Percentiles rank a stretch among this genome's conserved stretches.
Conservation (phyloP, 2,329 filamentous ascomycete genomes). For the Penicillium glabrum region DNA sequence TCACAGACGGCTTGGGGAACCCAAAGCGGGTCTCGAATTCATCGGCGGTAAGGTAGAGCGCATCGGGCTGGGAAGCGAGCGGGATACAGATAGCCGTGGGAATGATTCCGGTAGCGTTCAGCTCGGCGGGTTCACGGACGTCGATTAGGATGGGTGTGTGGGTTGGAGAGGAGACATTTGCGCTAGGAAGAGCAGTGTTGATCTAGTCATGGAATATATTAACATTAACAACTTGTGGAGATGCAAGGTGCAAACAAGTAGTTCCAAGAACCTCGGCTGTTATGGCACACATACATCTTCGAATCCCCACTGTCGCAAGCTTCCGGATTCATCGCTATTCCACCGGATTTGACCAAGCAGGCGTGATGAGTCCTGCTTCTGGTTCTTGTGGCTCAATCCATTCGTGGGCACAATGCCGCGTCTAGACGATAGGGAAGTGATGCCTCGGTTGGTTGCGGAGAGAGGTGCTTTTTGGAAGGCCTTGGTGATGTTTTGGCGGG, state of each 20-base stretch:
- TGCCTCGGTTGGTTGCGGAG: slow-evolving; percentile 15
- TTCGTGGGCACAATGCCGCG: not conserved
- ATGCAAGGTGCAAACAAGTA: not conserved
- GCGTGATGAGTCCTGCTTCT: not conserved
- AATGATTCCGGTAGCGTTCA: slow-evolving; percentile 58
- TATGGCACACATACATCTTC: slow-evolving; percentile 32
- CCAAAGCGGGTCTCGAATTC: slow-evolving; percentile 85
- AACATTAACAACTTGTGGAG: not conserved
- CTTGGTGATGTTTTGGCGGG: slow-evolving; percentile 5
- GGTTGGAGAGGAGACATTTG: slow-evolving; percentile 22
- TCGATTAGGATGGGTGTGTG: slow-evolving; percentile 42
- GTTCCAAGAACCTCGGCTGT: not conserved
- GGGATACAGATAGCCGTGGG: slow-evolving; percentile 82
- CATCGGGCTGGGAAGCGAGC: slow-evolving; percentile 72
- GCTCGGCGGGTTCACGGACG: slow-evolving; percentile 50
- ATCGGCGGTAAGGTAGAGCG: slow-evolving; percentile 70
- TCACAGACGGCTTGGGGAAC: slow-evolving; percentile 64
- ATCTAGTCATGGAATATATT: slow-evolving; percentile 26
- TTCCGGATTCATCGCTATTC: slow-evolving; percentile 17
- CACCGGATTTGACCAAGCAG: slow-evolving; percentile 17
- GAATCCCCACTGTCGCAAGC: slow-evolving; percentile 33
- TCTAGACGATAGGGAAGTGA: slow-evolving; percentile 6
- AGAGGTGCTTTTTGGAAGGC: slow-evolving; percentile 9
- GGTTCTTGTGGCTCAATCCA: not conserved
- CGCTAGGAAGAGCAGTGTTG: slow-evolving; percentile 33